Conservation (phyloP, 1,284 basidiomycete species). For the Cutaneotrichosporon daszewskae region DNA sequence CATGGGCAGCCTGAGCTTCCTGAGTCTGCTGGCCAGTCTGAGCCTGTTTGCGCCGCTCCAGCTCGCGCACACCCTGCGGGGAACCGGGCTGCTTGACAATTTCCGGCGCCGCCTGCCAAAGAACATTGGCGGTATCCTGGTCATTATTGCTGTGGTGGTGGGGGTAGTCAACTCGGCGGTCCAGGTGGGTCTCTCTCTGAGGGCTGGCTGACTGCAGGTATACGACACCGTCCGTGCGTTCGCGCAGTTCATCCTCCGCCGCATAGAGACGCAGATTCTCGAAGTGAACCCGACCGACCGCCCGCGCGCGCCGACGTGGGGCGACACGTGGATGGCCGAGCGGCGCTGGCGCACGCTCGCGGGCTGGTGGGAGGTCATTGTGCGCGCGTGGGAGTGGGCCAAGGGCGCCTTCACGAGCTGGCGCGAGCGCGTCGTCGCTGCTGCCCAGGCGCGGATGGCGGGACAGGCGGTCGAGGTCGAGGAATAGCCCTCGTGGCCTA, state of each 20-base stretch:
- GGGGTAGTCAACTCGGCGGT: constrained; percentile 34
- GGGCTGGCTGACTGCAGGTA: no score
- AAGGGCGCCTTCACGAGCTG: no score
- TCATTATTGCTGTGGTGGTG: constrained; percentile 29
- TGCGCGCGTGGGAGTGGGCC: constrained; percentile 2
- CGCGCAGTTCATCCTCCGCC: constrained; percentile 25
- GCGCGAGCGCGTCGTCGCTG: no score
- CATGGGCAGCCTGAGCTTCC: constrained; percentile 40
- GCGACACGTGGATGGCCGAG: constrained; percentile 10
- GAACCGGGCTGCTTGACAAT: constrained; percentile 29
- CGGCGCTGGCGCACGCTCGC: constrained; percentile 9
- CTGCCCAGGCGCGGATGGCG: no score
- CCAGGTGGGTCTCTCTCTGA: no score
- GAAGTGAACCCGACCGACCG: constrained; percentile 33
- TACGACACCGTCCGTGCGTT: constrained; percentile 24
- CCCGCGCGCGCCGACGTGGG: constrained; percentile 8
- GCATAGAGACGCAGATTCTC: constrained; percentile 40
- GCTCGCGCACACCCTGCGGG: constrained; percentile 36
- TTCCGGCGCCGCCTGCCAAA: constrained; percentile 10
- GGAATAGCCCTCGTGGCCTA: no score
- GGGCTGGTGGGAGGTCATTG: constrained; percentile 15
- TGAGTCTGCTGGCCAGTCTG: constrained; percentile 35
- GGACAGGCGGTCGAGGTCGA: no score
- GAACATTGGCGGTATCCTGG: constrained; percentile 15
- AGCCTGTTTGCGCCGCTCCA: constrained; percentile 43